Evolutionary conservation across 768 basidiomycete genomes (phyloP).

Genomic region (Boletus sp.): DNA sequence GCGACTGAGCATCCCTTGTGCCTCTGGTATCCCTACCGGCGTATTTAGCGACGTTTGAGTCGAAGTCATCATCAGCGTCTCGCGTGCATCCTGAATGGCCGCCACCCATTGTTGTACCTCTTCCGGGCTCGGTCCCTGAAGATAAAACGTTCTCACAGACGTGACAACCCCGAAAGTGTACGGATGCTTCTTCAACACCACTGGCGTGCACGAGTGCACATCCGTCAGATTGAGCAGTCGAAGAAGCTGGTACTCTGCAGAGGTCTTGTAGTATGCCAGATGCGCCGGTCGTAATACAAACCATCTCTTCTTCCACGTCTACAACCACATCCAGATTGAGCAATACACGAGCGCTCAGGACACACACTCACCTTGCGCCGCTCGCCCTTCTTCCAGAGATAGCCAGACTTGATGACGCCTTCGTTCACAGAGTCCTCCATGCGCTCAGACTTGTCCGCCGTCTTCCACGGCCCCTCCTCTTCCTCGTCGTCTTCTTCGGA

Average conservation of each 20-base stretch:
- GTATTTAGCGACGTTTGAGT: constrained; percentile 52
- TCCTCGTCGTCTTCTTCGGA: constrained; percentile 73
- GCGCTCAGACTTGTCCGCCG: constrained; percentile 41
- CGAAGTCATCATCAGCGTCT: constrained; percentile 58
- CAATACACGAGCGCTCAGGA: neutral
- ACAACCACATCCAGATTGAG: constrained; percentile 7
- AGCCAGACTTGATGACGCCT: constrained; percentile 83
- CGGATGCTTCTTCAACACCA: constrained; percentile 83
- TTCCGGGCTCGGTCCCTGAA: constrained; percentile 68
- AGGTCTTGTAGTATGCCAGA: constrained; percentile 94
- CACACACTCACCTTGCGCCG: constrained; percentile 75
- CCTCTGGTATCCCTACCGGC: constrained; percentile 52
- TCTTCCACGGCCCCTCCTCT: constrained; percentile 63
- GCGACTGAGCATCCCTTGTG: constrained; percentile 28
- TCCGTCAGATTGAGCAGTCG: constrained; percentile 83
- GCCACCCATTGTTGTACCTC: constrained; percentile 83
- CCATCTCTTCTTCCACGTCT: constrained; percentile 99
- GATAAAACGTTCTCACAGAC: constrained; percentile 84
- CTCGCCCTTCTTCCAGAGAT: constrained; percentile 97
- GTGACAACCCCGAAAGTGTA: constrained; percentile 93
- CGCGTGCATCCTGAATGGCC: constrained; percentile 75
- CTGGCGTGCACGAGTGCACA: constrained; percentile 85
- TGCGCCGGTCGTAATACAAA: constrained; percentile 92
- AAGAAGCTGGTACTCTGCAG: constrained; percentile 90
- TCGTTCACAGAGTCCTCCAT: constrained; percentile 56